Conservation (phyloP, 129 eudicot species). For the Centaurea solstitialis region DNA sequence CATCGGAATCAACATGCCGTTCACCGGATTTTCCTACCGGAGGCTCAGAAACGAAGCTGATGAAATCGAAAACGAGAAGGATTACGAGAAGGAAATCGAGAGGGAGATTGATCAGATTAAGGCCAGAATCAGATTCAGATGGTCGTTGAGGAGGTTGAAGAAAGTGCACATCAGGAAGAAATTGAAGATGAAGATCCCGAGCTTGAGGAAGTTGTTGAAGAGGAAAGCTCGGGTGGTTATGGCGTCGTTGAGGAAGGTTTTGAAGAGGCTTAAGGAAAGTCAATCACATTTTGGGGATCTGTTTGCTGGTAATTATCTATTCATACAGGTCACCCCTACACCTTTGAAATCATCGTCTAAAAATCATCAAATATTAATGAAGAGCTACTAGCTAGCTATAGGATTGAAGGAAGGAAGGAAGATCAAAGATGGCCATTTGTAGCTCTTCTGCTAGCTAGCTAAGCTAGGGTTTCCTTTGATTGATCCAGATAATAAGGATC, state of each 20-base stretch:
- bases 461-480: background rate
- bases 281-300: slow-evolving; percentile 78
- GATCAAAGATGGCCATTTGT: slow-evolving; percentile 11
- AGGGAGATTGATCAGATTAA: slow-evolving; percentile 17
- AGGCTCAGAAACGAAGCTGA: slow-evolving; percentile 44
- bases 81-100: slow-evolving; percentile 8
- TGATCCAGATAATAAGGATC: background rate
- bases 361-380: background rate
- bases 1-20: slow-evolving; percentile 5
- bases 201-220: slow-evolving; percentile 53
- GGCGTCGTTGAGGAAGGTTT: slow-evolving; percentile 43
- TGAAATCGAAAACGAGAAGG: slow-evolving; percentile 18
- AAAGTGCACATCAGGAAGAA: slow-evolving; percentile 49
- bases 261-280: slow-evolving; percentile 73
- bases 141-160: slow-evolving; percentile 41
- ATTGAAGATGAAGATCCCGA: slow-evolving; percentile 61
- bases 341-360: slow-evolving; percentile 38
- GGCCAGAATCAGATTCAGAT: slow-evolving; percentile 26
- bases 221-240: slow-evolving; percentile 48
- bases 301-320: slow-evolving; percentile 85
- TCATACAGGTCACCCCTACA: slow-evolving; percentile 83
- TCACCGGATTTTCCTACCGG: slow-evolving; percentile 52
- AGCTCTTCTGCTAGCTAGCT: no score
- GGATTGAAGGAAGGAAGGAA: background rate
- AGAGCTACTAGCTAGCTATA: background rate